These are phyloP conservation scores for Candida sojae DNA, from an alignment of 1,139 yeast genomes.

Conservation along the genomic window DNA sequence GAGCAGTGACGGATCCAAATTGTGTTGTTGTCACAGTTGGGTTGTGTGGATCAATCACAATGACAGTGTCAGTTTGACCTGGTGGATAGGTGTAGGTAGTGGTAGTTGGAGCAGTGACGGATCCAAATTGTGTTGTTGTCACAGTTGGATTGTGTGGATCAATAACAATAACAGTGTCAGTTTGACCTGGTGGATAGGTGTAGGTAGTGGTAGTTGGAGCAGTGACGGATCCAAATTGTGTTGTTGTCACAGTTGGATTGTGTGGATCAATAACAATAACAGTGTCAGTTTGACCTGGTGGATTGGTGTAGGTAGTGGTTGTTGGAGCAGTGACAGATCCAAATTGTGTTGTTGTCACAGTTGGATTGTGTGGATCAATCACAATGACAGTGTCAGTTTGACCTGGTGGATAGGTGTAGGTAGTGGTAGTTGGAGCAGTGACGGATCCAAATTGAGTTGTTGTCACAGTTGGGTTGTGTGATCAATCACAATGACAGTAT, in stretches of 20 bases:
- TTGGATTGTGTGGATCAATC: constrained; percentile 17
- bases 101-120: too few relatives aligned
- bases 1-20: neutral
- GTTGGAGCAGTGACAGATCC: neutral
- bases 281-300: constrained; percentile 9
- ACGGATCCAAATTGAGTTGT: constrained; percentile 7
- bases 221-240: neutral
- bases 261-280: constrained; percentile 17
- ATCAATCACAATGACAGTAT: constrained; percentile 16
- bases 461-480: constrained; percentile 14
- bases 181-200: constrained; percentile 13
- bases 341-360: neutral
- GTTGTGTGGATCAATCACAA: too few relatives aligned
- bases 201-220: constrained; percentile 14
- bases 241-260: constrained; percentile 5
- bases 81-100: too few relatives aligned
- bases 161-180: constrained; percentile 3
- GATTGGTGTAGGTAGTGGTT: constrained; percentile 10
- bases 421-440: constrained; percentile 12
- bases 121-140: neutral
- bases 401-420: constrained; percentile 8
- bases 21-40: neutral
- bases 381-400: constrained; percentile 20
- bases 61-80: too few relatives aligned
- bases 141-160: neutral